These are phyloP conservation scores for Tremella mesenterica DNA, from an alignment of 768 basidiomycete genomes.

Conservation along the genomic window DNA sequence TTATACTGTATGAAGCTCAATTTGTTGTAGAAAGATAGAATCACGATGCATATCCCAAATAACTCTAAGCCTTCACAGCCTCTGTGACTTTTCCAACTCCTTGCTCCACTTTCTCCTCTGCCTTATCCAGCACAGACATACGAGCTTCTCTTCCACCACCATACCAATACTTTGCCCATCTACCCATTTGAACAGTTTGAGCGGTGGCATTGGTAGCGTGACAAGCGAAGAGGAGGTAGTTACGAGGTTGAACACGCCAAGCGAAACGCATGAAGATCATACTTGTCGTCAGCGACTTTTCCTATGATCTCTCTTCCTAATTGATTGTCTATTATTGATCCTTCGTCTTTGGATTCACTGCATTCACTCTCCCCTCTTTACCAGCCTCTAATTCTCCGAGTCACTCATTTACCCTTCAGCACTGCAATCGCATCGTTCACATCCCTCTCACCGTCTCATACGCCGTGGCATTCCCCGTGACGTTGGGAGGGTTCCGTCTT, in stretches of 20 bases:
- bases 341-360: background rate
- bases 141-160: conserved; percentile 75
- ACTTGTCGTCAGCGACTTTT: conserved; percentile 44
- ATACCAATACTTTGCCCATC: conserved; percentile 87
- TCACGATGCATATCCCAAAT: background rate
- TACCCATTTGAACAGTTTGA: conserved; percentile 69
- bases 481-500: too few relatives aligned
- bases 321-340: background rate
- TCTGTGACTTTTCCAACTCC: conserved; percentile 21
- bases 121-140: conserved; percentile 19
- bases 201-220: conserved; percentile 85
- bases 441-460: too few relatives aligned
- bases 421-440: background rate
- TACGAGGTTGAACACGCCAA: conserved; percentile 90
- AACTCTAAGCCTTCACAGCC: conserved; percentile 23
- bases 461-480: too few relatives aligned
- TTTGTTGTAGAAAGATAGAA: background rate
- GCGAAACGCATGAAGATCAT: conserved; percentile 85
- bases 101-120: conserved; percentile 17
- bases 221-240: conserved; percentile 90
- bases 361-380: background rate
- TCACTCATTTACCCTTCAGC: background rate
- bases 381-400: too few relatives aligned
- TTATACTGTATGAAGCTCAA: background rate
- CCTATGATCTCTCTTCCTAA: background rate